Evolutionary conservation across 116 monocot species (phyloP).

Genomic region (Cymodocea nodosa): DNA sequence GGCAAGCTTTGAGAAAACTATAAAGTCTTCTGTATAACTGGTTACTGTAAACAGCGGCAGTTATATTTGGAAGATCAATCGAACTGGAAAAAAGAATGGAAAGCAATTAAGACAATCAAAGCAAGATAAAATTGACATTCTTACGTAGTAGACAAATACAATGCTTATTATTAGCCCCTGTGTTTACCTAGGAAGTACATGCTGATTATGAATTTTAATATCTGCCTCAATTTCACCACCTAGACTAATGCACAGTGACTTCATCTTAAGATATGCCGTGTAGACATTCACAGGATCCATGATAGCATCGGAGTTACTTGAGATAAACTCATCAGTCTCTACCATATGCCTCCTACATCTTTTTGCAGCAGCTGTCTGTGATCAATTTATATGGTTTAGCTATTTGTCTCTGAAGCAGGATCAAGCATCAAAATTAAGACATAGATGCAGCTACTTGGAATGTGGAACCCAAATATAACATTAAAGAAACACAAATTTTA

Average conservation of each 20-base stretch:
- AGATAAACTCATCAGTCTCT: slow-evolving; percentile 81
- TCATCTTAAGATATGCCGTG: slow-evolving; percentile 91
- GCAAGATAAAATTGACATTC: not conserved
- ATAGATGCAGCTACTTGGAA: too few relatives aligned
- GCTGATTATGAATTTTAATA: slow-evolving; percentile 91
- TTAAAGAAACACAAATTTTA: not conserved
- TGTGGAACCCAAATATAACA: not conserved
- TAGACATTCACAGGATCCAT: slow-evolving; percentile 60
- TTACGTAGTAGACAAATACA: too few relatives aligned
- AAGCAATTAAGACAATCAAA: not conserved
- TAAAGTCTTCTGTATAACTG: slow-evolving; percentile 56
- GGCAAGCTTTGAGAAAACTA: slow-evolving; percentile 62
- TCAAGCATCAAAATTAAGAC: too few relatives aligned
- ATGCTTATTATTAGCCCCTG: not conserved
- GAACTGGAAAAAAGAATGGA: slow-evolving; percentile 36
- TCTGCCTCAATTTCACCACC: slow-evolving; percentile 77
- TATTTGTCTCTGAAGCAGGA: not conserved
- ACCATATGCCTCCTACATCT: slow-evolving; percentile 72
- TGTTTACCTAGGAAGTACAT: slow-evolving; percentile 70
- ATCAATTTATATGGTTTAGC: slow-evolving; percentile 3
- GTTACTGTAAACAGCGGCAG: slow-evolving; percentile 62
- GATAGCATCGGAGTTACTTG: slow-evolving; percentile 46
- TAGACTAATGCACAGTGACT: slow-evolving; percentile 55
- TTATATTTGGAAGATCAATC: slow-evolving; percentile 90
- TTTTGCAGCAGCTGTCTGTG: slow-evolving; percentile 65